Conservation (phyloP, 1,139 yeast species). For the Pichia sp. region DNA sequence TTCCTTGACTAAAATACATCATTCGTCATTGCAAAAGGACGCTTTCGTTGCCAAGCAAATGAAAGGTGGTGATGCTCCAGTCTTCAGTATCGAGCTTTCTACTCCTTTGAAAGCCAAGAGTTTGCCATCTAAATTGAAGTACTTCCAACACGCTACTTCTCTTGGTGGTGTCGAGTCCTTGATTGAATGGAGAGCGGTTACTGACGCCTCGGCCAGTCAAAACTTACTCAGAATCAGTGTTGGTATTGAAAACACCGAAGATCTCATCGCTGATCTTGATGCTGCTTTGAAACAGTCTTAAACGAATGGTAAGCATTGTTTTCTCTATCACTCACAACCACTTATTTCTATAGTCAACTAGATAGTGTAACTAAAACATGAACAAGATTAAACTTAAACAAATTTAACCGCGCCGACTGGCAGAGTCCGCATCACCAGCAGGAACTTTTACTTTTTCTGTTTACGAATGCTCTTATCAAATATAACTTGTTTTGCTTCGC, state of each 20-base stretch:
- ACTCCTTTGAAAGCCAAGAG: constrained; percentile 52
- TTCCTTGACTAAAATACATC: constrained; percentile 50
- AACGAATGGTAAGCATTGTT: not conserved
- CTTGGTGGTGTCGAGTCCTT: constrained; percentile 91
- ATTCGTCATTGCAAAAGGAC: constrained; percentile 72
- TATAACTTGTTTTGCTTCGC: no score
- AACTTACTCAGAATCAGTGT: constrained; percentile 67
- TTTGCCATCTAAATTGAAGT: constrained; percentile 63
- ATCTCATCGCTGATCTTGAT: constrained; percentile 62
- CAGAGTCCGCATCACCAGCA: not conserved
- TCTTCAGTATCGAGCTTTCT: constrained; percentile 59
- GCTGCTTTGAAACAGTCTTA: constrained; percentile 35
- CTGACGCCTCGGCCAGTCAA: constrained; percentile 55
- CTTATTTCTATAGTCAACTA: not conserved
- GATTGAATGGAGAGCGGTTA: constrained; percentile 84
- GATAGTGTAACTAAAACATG: not conserved
- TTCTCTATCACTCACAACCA: not conserved
- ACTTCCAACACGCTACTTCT: constrained; percentile 87
- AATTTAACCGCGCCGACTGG: no score
- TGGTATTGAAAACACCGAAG: constrained; percentile 70
- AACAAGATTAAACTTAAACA: no score
- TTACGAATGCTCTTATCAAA: no score
- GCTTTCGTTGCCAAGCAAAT: constrained; percentile 60
- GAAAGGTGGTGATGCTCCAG: constrained; percentile 65
- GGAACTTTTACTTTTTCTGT: no score